These are phyloP conservation scores for Dalbergia cochinchinensis DNA, from an alignment of 306 rosid species.

Conservation along the genomic window DNA sequence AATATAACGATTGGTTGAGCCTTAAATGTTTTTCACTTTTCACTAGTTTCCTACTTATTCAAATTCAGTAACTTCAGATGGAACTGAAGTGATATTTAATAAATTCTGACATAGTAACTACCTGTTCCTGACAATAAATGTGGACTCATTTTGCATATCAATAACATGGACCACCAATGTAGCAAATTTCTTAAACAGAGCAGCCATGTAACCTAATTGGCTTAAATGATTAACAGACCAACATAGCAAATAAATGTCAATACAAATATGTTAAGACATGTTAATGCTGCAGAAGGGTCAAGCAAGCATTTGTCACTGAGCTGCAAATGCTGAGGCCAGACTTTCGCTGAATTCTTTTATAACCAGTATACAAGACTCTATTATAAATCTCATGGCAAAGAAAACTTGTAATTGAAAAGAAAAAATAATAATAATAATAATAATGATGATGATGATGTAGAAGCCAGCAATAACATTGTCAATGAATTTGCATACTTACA, in stretches of 20 bases:
- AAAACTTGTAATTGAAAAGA: background rate
- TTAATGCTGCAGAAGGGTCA: constrained; percentile 14
- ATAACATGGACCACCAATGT: background rate
- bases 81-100: background rate
- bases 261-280: background rate
- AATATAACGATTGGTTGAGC: background rate
- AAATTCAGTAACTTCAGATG: constrained; percentile 31
- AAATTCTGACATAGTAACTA: background rate
- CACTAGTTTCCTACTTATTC: constrained; percentile 14
- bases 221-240: background rate
- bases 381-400: constrained; percentile 21
- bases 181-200: constrained; percentile 29
- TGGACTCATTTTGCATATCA: constrained; percentile 2
- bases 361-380: background rate
- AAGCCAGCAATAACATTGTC: constrained; percentile 26
- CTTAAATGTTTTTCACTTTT: background rate
- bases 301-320: background rate
- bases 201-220: constrained; percentile 11
- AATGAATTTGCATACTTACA: constrained; percentile 67
- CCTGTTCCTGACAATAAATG: background rate
- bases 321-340: constrained; percentile 29
- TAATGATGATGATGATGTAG: no score
- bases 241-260: constrained; percentile 1
- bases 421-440: background rate
- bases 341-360: background rate